phyloP scores from a whole-genome alignment of 2,329 filamentous ascomycete species.

The Geoglossum cookeanum region DNA sequence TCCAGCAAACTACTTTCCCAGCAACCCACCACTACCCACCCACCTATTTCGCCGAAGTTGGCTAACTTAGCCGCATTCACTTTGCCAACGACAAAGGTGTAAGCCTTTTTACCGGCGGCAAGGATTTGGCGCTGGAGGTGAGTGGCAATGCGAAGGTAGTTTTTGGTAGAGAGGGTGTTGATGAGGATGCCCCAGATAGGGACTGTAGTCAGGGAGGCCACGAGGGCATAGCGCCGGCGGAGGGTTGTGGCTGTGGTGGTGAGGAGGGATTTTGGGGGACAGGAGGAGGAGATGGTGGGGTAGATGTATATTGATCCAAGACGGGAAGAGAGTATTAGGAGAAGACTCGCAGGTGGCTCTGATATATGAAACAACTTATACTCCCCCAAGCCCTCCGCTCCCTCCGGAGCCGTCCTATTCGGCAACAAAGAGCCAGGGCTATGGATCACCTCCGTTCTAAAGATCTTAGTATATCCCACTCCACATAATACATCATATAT shows the following conservation, averaged over 20 bases:
- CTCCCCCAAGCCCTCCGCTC: slow-evolving; percentile 33
- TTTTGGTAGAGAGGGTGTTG: slow-evolving; percentile 82
- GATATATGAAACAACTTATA: slow-evolving; percentile 76
- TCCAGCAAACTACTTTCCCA: slow-evolving; percentile 94
- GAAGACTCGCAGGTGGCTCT: slow-evolving; percentile 58
- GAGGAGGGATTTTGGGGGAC: slow-evolving; percentile 25
- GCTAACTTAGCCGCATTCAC: slow-evolving; percentile 89
- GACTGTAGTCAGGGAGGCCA: slow-evolving; percentile 61
- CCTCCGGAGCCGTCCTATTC: slow-evolving; percentile 51
- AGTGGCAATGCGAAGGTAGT: slow-evolving; percentile 68
- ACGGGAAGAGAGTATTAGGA: slow-evolving; percentile 71
- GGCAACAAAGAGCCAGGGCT: slow-evolving; percentile 66
- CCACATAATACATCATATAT: slow-evolving; percentile 36
- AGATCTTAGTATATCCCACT: slow-evolving; percentile 49
- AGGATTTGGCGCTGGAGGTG: slow-evolving; percentile 55
- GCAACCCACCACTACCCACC: slow-evolving; percentile 93
- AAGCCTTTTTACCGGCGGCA: slow-evolving; percentile 76
- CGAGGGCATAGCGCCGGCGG: slow-evolving; percentile 70
- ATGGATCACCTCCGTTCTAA: slow-evolving; percentile 53
- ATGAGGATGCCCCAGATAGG: slow-evolving; percentile 86
- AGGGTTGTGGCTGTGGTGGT: slow-evolving; percentile 39
- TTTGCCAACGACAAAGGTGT: slow-evolving; percentile 92
- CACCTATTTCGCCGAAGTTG: slow-evolving; percentile 88
- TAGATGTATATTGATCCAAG: slow-evolving; percentile 64
- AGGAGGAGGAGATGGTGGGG: slow-evolving; percentile 27